A percentile compares a stretch with the other conserved stretches of the same genome.
Conservation (phyloP, 2,329 filamentous ascomycete genomes). For the Fusarium newnesense region DNA sequence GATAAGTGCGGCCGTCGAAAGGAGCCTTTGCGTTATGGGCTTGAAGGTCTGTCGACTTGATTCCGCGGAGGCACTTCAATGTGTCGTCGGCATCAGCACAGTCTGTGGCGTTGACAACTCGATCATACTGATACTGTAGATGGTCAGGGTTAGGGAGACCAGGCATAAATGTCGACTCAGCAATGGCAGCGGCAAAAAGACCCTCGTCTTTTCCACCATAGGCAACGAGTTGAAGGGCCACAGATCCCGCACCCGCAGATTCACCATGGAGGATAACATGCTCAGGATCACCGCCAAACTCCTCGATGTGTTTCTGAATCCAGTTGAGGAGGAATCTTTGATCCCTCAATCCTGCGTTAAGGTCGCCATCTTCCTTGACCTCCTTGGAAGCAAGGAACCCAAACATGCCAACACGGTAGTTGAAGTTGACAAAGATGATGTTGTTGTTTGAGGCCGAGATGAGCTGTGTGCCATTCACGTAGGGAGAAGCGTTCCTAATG, state of each 20-base stretch:
- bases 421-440: conserved; percentile 69
- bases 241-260: conserved; percentile 70
- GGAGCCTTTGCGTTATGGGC: conserved; percentile 52
- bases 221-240: conserved; percentile 63
- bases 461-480: conserved; percentile 61
- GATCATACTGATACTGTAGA: conserved; percentile 60
- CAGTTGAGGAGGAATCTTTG: conserved; percentile 69
- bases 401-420: conserved; percentile 70
- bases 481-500: conserved; percentile 58
- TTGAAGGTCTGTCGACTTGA: conserved; percentile 52
- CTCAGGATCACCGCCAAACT: conserved; percentile 68
- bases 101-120: conserved; percentile 48
- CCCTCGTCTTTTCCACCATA: conserved; percentile 56
- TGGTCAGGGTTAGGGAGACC: conserved; percentile 56
- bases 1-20: conserved; percentile 51
- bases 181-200: conserved; percentile 59
- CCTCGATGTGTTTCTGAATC: conserved; percentile 68
- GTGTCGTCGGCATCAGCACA: conserved; percentile 49
- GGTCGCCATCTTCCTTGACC: conserved; percentile 63
- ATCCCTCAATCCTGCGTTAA: conserved; percentile 73
- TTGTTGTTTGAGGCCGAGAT: conserved; percentile 56
- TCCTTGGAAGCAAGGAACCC: conserved; percentile 70
- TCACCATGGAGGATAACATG: conserved; percentile 70
- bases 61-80: conserved; percentile 56
- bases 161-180: conserved; percentile 62